Conservation (phyloP, 2,329 filamentous ascomycete species). For the Hymenoscyphus infarciens region DNA sequence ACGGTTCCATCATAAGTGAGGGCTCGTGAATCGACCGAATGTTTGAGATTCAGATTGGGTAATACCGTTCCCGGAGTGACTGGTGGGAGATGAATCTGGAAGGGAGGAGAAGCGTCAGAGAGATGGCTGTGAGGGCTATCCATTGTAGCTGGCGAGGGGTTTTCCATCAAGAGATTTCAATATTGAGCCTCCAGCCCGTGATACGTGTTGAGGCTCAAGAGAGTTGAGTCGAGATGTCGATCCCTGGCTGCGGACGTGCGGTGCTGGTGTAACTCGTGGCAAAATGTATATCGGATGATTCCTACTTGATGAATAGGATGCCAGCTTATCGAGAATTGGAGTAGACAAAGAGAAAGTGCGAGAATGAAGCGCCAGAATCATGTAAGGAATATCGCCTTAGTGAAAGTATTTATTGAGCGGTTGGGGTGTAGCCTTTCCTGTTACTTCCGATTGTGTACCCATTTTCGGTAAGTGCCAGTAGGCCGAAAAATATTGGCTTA, state of each 20-base stretch:
- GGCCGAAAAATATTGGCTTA: background rate
- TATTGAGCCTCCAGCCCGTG: background rate
- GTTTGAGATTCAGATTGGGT: slow-evolving; percentile 21
- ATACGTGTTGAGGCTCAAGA: slow-evolving; percentile 1
- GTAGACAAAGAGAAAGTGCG: background rate
- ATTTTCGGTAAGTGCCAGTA: background rate
- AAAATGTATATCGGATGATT: background rate
- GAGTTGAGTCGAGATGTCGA: background rate
- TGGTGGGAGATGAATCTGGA: slow-evolving; percentile 4
- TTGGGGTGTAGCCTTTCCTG: background rate
- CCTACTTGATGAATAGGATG: background rate
- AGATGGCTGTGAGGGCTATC: background rate
- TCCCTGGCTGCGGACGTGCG: background rate
- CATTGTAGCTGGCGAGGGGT: background rate
- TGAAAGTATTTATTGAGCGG: background rate
- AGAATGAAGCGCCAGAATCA: background rate
- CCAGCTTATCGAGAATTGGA: background rate
- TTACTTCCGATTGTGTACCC: background rate
- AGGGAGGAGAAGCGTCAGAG: slow-evolving; percentile 11
- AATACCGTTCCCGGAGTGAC: background rate
- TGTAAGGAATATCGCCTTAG: background rate
- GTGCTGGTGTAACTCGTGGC: background rate
- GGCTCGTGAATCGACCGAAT: slow-evolving; percentile 34
- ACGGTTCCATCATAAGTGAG: slow-evolving; percentile 36
- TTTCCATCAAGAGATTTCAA: background rate